Base-by-base conservation (phyloP, 2,329 filamentous ascomycete species). In the Arthrobotrys pseudoclavata region DNA sequence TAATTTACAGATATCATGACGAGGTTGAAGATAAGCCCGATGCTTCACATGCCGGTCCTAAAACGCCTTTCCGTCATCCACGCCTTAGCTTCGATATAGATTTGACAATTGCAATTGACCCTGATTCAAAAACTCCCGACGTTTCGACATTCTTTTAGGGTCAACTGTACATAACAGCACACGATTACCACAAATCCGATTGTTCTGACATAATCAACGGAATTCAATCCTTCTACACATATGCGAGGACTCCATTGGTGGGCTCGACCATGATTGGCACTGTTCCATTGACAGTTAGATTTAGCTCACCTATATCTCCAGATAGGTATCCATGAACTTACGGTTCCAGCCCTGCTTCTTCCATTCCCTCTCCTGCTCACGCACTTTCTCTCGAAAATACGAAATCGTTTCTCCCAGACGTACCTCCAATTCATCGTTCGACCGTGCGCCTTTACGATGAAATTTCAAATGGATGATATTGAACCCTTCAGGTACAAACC, bases 291-390 rank as follows among this genome's bases (percentile, higher is more conserved):
- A 64, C 24, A 24, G 31, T 67, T 68, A 68, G 50, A 20, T 42
- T 60, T 48, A 42, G 45, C n/a, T 62, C 29, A 47, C 55, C 12
- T 15, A 40, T 66, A 63, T 53, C 45, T 48, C 48, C 15, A 22
- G 20, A 52, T 34, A 45, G 47, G 24, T 6, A 53, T 34, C 37
- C 48, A 61, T 42, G 42, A 50, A 77, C 74, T 71, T 63, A 77
- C 74, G 40, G 24, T 77, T 77, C 74, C 74, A 77, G 45, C 74
- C 74, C 50, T 66, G 50, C 45, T 71, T 77, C 67, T 37, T 37
- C 74, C 74, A 77, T 47, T 77, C 74, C 7, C 48, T 45, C 53
- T 77, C 74, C 67, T 77, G 74, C 47, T 71, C 74, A 18, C 53
- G 67, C 24, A 71, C 61, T 26, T 63, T 50, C 24, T 47, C 61